Percentiles rank a stretch among this genome's conserved stretches.
Conservation (phyloP, 352 stramenopile species). For the Pythium sukuiense region DNA sequence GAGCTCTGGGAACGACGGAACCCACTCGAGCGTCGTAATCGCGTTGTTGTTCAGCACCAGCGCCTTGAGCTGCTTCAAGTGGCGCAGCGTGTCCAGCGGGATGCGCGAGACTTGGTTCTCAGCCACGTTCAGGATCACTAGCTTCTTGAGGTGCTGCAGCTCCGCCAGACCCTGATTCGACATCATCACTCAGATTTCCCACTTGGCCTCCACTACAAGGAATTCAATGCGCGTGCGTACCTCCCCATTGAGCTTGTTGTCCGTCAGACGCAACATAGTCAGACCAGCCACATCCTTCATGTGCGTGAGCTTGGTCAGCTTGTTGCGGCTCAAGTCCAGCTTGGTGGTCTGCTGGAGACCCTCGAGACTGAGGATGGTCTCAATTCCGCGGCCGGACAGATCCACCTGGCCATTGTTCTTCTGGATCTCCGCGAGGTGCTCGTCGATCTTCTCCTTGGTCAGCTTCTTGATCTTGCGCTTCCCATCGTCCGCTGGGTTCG, state of each 20-base stretch:
- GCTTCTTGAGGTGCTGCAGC: slow-evolving; percentile 75
- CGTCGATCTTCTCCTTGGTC: slow-evolving; percentile 71
- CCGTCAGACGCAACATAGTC: slow-evolving; percentile 81
- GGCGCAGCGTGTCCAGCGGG: slow-evolving; percentile 62
- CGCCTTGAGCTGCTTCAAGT: slow-evolving; percentile 71
- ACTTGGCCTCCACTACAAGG: not conserved
- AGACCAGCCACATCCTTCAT: slow-evolving; percentile 56
- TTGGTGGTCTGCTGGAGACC: slow-evolving; percentile 63
- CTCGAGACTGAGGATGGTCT: slow-evolving; percentile 76
- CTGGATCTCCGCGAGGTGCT: slow-evolving; percentile 49
- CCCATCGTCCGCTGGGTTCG: slow-evolving; percentile 20
- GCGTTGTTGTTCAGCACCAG: slow-evolving; percentile 86
- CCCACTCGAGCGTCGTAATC: slow-evolving; percentile 81
- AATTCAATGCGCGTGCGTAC: slow-evolving; percentile 28
- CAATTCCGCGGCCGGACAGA: slow-evolving; percentile 71
- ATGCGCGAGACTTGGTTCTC: slow-evolving; percentile 80
- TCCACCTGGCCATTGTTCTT: slow-evolving; percentile 56
- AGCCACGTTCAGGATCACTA: slow-evolving; percentile 74
- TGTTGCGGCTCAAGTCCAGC: slow-evolving; percentile 84
- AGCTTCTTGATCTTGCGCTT: slow-evolving; percentile 90
- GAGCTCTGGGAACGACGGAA: slow-evolving; percentile 73
- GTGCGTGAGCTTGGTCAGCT: slow-evolving; percentile 79
- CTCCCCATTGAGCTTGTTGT: slow-evolving; percentile 77
- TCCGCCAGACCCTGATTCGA: slow-evolving; percentile 46
- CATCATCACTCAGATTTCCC: not conserved